A percentile compares a stretch with the other conserved stretches of the same genome.
phyloP scores from a whole-genome alignment of 768 basidiomycete species.

The Chalciporus chontae region DNA sequence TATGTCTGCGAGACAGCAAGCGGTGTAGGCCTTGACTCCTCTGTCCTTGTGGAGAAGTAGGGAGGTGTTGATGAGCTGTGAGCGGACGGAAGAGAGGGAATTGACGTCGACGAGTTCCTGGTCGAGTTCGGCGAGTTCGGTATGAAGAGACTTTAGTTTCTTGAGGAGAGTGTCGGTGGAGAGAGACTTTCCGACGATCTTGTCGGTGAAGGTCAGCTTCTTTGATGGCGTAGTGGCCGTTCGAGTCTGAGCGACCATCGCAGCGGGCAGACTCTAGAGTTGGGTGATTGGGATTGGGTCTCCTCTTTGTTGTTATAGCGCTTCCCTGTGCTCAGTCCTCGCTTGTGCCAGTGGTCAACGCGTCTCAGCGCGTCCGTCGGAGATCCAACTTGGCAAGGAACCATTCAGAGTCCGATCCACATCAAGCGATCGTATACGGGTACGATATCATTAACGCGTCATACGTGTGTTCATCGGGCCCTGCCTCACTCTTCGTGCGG shows the following conservation, averaged over 20 bases:
- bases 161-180: conserved; percentile 82
- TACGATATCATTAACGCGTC: no score
- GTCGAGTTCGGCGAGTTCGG: conserved; percentile 76
- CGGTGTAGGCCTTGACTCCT: conserved; percentile 92
- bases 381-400: background rate
- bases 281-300: no score
- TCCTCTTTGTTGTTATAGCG: no score
- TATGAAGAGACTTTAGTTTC: conserved; percentile 77
- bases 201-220: conserved; percentile 77
- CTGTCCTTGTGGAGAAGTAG: conserved; percentile 93
- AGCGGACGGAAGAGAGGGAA: conserved; percentile 66
- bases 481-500: no score
- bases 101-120: conserved; percentile 79
- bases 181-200: conserved; percentile 71
- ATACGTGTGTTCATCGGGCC: no score
- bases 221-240: conserved; percentile 49
- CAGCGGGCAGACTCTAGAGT: no score
- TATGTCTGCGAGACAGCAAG: conserved; percentile 92
- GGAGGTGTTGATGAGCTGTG: conserved; percentile 75
- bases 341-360: conserved; percentile 14
- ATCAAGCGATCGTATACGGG: no score
- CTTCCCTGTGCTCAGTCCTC: no score
- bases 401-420: no score
- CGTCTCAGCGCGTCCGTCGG: conserved; percentile 15
- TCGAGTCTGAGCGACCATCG: conserved; percentile 76